phyloP scores from a whole-genome alignment of 192 early-diverging fungal species.

The Phlyctochytrium planicorne region DNA sequence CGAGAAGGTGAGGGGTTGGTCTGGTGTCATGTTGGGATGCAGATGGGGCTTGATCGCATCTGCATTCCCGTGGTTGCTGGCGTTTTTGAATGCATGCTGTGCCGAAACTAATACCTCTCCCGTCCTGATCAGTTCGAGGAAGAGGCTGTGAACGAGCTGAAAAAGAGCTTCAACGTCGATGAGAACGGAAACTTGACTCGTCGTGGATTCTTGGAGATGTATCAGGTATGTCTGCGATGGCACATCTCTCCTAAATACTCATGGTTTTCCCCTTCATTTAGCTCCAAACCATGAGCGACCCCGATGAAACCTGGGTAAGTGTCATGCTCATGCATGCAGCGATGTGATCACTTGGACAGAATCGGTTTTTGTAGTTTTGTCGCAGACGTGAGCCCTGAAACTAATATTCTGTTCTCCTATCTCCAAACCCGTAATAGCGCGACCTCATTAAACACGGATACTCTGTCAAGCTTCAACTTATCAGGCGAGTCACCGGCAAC shows the following conservation, averaged over 20 bases:
- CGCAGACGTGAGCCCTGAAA: no score
- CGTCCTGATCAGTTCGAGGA: conserved; percentile 46
- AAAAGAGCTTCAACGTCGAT: conserved; percentile 64
- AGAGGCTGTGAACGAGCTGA: conserved; percentile 57
- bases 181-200: conserved; percentile 59
- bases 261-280: not conserved
- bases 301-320: conserved; percentile 28
- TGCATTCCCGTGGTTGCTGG: no score
- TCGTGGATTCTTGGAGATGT: conserved; percentile 80
- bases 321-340: no score
- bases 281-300: conserved; percentile 30
- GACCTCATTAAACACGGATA: conserved; percentile 36
- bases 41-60: no score
- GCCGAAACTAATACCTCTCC: no score
- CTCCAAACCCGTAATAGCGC: no score
- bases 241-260: not conserved
- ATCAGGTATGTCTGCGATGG: conserved; percentile 46
- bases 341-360: no score
- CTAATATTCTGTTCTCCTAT: not conserved
- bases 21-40: not conserved
- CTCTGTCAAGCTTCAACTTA: conserved; percentile 22
- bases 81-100: no score
- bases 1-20: conserved; percentile 47
- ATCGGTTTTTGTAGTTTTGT: not conserved
- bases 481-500: conserved; percentile 19